A percentile compares a stretch with the other conserved stretches of the same genome.
Evolutionary conservation across 768 basidiomycete species (phyloP).

Genomic region (Amanita polypyramis): DNA sequence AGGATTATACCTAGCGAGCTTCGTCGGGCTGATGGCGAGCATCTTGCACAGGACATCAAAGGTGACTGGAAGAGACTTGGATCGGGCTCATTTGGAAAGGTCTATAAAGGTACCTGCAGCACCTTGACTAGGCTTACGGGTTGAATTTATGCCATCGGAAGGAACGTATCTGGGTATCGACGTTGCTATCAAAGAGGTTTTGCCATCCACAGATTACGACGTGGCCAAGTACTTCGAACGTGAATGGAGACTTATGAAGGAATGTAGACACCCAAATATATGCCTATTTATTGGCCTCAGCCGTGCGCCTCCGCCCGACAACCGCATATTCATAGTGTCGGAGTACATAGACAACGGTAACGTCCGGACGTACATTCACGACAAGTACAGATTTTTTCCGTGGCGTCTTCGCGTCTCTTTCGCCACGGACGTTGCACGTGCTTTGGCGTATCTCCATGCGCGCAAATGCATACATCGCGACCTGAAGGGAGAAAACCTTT

Average conservation of each 20-base stretch:
- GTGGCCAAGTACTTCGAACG: slow-evolving; percentile 96
- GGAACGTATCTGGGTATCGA: slow-evolving; percentile 87
- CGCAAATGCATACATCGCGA: slow-evolving; percentile 85
- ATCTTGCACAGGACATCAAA: slow-evolving; percentile 57
- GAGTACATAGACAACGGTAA: slow-evolving; percentile 94
- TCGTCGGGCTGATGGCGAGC: slow-evolving; percentile 1
- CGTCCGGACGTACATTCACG: slow-evolving; percentile 82
- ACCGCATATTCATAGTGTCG: slow-evolving; percentile 88
- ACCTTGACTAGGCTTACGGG: not conserved
- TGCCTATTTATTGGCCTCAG: slow-evolving; percentile 89
- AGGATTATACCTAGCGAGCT: not conserved
- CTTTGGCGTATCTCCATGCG: slow-evolving; percentile 95
- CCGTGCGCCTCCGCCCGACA: slow-evolving; percentile 64
- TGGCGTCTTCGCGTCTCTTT: slow-evolving; percentile 94
- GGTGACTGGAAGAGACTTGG: slow-evolving; percentile 86
- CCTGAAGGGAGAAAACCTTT: slow-evolving; percentile 93
- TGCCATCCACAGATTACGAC: slow-evolving; percentile 86
- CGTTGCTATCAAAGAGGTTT: slow-evolving; percentile 93
- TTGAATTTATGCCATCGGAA: slow-evolving; percentile 24
- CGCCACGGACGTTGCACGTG: slow-evolving; percentile 88
- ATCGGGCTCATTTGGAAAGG: slow-evolving; percentile 88
- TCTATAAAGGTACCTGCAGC: slow-evolving; percentile 62
- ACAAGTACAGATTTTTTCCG: slow-evolving; percentile 74
- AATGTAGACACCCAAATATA: slow-evolving; percentile 86
- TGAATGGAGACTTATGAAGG: slow-evolving; percentile 98